Conservation (phyloP, 345 rosid species). For the Camelina laxa region DNA sequence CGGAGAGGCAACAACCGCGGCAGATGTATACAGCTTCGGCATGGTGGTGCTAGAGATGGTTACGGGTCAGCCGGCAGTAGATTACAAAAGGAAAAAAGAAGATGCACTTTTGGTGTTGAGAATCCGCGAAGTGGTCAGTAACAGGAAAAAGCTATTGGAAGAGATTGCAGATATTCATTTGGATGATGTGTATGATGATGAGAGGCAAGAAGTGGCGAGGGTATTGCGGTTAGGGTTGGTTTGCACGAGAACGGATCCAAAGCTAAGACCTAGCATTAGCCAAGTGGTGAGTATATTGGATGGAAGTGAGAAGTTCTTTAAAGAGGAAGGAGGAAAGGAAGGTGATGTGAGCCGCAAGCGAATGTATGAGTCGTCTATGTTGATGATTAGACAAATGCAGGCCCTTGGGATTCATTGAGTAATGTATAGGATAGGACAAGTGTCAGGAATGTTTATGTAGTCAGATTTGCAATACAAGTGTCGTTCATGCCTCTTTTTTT, state of each 20-base stretch:
- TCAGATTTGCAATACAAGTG: not conserved
- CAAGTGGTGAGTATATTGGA: slow-evolving; percentile 87
- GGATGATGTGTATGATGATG: slow-evolving; percentile 47
- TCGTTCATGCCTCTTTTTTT: not conserved
- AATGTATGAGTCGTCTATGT: slow-evolving; percentile 62
- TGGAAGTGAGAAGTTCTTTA: slow-evolving; percentile 63
- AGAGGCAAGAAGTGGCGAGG: slow-evolving; percentile 57
- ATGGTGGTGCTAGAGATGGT: slow-evolving; percentile 87
- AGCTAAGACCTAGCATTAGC: slow-evolving; percentile 74
- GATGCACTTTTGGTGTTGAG: slow-evolving; percentile 72
- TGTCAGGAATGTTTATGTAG: slow-evolving; percentile 7
- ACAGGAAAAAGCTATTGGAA: slow-evolving; percentile 50
- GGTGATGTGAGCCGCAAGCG: slow-evolving; percentile 65
- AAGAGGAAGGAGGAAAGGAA: slow-evolving; percentile 53
- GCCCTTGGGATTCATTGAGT: slow-evolving; percentile 83
- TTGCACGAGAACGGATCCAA: slow-evolving; percentile 80
- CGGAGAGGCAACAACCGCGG: slow-evolving; percentile 83
- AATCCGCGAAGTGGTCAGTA: slow-evolving; percentile 51
- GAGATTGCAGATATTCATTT: slow-evolving; percentile 67
- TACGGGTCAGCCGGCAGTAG: slow-evolving; percentile 87
- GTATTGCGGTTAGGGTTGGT: slow-evolving; percentile 67
- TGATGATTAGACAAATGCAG: slow-evolving; percentile 74
- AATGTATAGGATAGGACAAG: slow-evolving; percentile 6
- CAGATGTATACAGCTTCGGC: slow-evolving; percentile 91
- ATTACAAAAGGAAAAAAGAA: slow-evolving; percentile 62